phyloP scores from a whole-genome alignment of 176 grass and related monocot species.

The Thinopyrum elongatum region DNA sequence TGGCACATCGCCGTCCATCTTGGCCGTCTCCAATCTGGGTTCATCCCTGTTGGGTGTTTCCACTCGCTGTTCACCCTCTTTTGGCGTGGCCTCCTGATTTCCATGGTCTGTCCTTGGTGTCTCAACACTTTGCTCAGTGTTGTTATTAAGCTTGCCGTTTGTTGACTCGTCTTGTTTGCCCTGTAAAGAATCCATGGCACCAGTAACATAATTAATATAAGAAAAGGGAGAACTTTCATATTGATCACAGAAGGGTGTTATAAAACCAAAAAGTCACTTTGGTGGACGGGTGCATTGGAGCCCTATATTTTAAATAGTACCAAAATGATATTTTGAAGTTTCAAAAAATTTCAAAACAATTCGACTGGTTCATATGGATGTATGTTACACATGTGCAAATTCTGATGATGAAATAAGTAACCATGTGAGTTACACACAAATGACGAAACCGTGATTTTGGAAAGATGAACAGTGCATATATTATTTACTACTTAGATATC shows the following conservation, averaged over 20 bases:
- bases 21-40: constrained; percentile 19
- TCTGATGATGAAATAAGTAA: too few relatives aligned
- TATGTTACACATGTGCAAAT: too few relatives aligned
- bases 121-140: constrained; percentile 28
- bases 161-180: constrained; percentile 55
- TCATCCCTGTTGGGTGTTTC: constrained; percentile 31
- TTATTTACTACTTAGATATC: too few relatives aligned
- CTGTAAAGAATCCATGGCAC: constrained; percentile 26
- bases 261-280: too few relatives aligned
- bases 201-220: constrained; percentile 8
- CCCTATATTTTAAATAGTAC: too few relatives aligned
- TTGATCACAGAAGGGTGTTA: background rate
- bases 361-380: too few relatives aligned
- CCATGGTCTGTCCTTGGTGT: constrained; percentile 32
- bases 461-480: too few relatives aligned
- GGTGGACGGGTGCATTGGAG: too few relatives aligned
- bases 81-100: constrained; percentile 18
- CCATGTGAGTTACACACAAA: too few relatives aligned
- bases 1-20: constrained; percentile 18
- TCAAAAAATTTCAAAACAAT: too few relatives aligned
- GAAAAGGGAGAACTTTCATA: constrained; percentile 1
- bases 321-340: too few relatives aligned
- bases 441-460: too few relatives aligned
- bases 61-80: constrained; percentile 13
- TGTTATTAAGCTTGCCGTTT: constrained; percentile 32